Conservation (phyloP, 768 basidiomycete genomes). For the Kwoniella sp. region DNA sequence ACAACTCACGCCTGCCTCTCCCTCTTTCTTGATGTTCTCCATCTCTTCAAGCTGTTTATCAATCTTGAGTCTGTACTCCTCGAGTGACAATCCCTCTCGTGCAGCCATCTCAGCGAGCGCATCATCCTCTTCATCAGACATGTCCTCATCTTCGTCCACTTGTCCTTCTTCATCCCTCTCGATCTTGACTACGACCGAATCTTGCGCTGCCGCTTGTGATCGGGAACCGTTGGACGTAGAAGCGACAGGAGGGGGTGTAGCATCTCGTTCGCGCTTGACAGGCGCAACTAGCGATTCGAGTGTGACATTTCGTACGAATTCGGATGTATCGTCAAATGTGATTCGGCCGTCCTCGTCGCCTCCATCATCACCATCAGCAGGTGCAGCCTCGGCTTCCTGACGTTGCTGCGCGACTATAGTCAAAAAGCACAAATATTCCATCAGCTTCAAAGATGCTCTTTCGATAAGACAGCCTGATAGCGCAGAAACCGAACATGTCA, state of each 20-base stretch:
- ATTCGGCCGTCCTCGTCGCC: slow-evolving; percentile 61
- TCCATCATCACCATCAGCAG: slow-evolving; percentile 54
- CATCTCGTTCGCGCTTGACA: slow-evolving; percentile 57
- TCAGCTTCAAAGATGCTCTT: no score
- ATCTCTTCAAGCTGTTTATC: slow-evolving; percentile 77
- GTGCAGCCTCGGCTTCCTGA: slow-evolving; percentile 58
- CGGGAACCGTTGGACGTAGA: not conserved
- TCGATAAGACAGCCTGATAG: not conserved
- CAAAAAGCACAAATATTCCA: not conserved
- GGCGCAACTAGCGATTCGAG: slow-evolving; percentile 40
- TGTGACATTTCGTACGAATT: slow-evolving; percentile 75
- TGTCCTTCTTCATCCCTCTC: slow-evolving; percentile 62
- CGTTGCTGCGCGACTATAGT: slow-evolving; percentile 43
- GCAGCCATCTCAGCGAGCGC: slow-evolving; percentile 59
- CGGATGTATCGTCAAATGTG: slow-evolving; percentile 93
- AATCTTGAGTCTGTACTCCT: slow-evolving; percentile 56
- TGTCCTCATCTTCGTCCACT: slow-evolving; percentile 64
- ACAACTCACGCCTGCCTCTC: slow-evolving; percentile 49
- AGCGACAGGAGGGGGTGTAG: slow-evolving; percentile 44
- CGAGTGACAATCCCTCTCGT: slow-evolving; percentile 53
- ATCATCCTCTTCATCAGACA: slow-evolving; percentile 64
- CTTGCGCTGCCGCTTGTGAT: slow-evolving; percentile 15
- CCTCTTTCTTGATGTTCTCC: slow-evolving; percentile 67
- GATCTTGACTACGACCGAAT: slow-evolving; percentile 51
- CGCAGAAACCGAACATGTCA: not conserved